Evolutionary conservation across 345 rosid species (phyloP).

Genomic region (Isatis tinctoria): DNA sequence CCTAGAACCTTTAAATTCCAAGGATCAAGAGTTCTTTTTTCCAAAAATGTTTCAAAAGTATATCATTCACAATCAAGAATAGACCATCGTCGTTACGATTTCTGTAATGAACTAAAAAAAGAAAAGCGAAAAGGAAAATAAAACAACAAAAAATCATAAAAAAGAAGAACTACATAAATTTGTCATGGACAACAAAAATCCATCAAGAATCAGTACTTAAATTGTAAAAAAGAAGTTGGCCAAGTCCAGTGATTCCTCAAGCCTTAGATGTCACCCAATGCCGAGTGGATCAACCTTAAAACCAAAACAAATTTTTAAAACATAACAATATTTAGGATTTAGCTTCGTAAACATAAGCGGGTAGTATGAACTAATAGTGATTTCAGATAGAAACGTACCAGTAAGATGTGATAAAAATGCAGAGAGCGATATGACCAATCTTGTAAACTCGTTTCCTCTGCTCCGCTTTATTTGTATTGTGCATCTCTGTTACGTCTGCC

Average conservation of each 20-base stretch:
- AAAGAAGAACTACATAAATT: neutral
- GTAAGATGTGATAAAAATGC: constrained; percentile 66
- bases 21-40: neutral
- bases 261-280: constrained; percentile 30
- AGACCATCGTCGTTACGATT: neutral
- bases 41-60: neutral
- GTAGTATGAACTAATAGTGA: neutral
- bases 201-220: neutral
- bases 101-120: neutral
- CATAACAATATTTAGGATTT: neutral
- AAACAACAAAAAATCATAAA: neutral
- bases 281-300: constrained; percentile 31
- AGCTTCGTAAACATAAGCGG: neutral
- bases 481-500: constrained; percentile 88
- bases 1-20: neutral
- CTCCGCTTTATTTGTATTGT: constrained; percentile 73
- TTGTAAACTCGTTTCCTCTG: constrained; percentile 80
- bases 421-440: constrained; percentile 58
- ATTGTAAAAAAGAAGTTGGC: neutral
- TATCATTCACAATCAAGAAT: too few relatives aligned
- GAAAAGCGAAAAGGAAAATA: neutral
- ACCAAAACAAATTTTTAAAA: neutral
- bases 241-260: neutral
- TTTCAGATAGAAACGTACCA: constrained; percentile 44
- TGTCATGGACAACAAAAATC: neutral